phyloP scores from a whole-genome alignment of 306 rosid species.

The Lotus japonicus region DNA sequence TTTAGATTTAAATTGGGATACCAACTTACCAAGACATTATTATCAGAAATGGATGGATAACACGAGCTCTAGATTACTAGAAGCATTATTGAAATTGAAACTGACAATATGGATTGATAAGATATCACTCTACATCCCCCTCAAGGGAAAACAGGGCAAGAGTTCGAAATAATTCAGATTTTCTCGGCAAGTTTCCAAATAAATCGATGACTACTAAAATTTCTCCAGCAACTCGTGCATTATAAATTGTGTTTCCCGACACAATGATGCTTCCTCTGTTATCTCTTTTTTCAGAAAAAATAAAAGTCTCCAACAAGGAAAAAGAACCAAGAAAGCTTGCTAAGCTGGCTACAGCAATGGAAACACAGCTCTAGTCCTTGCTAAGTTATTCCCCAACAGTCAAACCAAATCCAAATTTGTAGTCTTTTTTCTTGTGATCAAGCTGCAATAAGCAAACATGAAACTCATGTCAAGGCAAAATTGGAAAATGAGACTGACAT shows the following conservation, averaged over 20 bases:
- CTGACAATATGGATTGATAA: constrained; percentile 31
- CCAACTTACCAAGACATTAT: not conserved
- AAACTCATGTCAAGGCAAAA: constrained; percentile 12
- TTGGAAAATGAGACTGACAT: not conserved
- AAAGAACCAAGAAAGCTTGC: constrained; percentile 27
- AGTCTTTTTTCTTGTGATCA: constrained; percentile 90
- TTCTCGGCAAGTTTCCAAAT: constrained; percentile 11
- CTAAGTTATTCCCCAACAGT: constrained; percentile 82
- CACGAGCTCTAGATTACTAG: not conserved
- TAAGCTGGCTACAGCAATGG: constrained; percentile 20
- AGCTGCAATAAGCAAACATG: constrained; percentile 48
- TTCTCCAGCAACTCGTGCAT: constrained; percentile 29
- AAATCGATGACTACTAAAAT: constrained; percentile 18
- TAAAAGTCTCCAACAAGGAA: constrained; percentile 18
- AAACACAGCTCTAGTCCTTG: constrained; percentile 16
- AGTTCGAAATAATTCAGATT: constrained; percentile 18
- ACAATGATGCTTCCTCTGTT: constrained; percentile 27
- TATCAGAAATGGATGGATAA: not conserved
- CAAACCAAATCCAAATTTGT: constrained; percentile 97
- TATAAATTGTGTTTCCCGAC: constrained; percentile 33
- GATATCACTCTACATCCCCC: constrained; percentile 40
- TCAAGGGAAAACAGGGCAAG: constrained; percentile 33
- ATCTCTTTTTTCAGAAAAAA: not conserved
- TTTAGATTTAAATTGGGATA: not conserved
- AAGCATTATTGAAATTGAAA: constrained; percentile 31